Evolutionary conservation across 2,329 filamentous ascomycete species (phyloP), one percentile per base, ranked within the genome.

Genomic region (Diaporthe vexans): DNA sequence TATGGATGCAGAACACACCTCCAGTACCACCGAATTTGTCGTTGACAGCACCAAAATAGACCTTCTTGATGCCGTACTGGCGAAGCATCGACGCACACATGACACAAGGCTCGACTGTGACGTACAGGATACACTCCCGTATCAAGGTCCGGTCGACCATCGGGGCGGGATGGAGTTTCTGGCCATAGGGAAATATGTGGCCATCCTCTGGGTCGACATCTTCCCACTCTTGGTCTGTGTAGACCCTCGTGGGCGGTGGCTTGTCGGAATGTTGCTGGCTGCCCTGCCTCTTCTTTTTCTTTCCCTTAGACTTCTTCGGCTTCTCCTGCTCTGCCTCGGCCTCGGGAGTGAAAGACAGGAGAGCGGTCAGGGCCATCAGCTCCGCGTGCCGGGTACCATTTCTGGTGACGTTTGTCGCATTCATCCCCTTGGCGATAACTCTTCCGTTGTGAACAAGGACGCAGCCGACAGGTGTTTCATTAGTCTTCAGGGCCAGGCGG

Each of bases 21-120:
- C 97, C 97, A 21, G 95, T 98, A 43, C 97, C 97, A 10, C 97
- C 97, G 85, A 99, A 99, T 74, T 97, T 94, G 85, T 99, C 97
- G 82, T 99, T 99, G 79, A 94, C 91, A 75, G 95, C 97, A 6
- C 97, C 97, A 83, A 97, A 99, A 83, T 96, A 98, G 43, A 99
- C 97, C 78, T 93, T 93, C 76, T 93, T 91, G 83, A 99, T 95
- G 19, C 92, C 91, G 77, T 97, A 93, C 83, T 99, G 97, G 69
- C 95, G 91, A 68, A 99, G 89, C 71, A 97, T 91, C 9, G 95
- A 97, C 17, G 97, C 97, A 82, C 97, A 99, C 97, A 99, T 99
- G 85, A 99, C 95, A 83, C 97, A 99, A 6, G 97, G 97, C 84
- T 99, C 97, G 71, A 99, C 96, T 0, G 97, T 99, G 65, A 99